Evolutionary conservation across 2,329 filamentous ascomycete genomes (phyloP), one percentile per base, ranked within the genome.

Genomic region (Cytospora chrysosperma): DNA sequence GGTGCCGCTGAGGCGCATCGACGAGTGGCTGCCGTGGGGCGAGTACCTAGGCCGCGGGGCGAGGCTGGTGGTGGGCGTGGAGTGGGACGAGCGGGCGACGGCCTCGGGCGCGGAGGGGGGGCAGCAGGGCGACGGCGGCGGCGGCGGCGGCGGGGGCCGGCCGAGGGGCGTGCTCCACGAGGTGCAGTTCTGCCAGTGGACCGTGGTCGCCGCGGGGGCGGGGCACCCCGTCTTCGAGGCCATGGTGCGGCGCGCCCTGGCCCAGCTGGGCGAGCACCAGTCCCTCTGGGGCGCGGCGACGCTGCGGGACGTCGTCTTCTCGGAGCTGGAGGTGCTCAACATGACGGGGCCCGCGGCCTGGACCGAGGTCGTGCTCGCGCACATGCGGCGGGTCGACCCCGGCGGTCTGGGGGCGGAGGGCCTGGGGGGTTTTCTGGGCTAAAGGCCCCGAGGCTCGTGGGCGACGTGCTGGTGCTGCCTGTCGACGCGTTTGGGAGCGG

Each of bases 321-420:
- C 59, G 71, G 52, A 56, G 30, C 30, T n/a, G 19, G 62, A 67
- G 15, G 61, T 67, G 5, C 24, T 68, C 12, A 59, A 61, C 30
- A 49, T 59, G 12, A 65, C 63, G 4, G 63, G 67, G 27, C 67
- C 65, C 54, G 95, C 94, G 26, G 91, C 87, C 54, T 95, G 83
- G 69, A 99, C 97, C 72, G 98, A 98, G 3, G 86, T 81, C 74
- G 93, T 96, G 80, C 89, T 96, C 76, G 98, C 95, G 83, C 98
- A 94, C 78, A 98, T 99, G 84, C 94, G 97, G 67, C 98, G 97
- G 94, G 98, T 98, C 67, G 43, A 24, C n/a, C n/a, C 9, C 3
- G 43, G 9, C 7, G 40, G n/a, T n/a, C n/a, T 47, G 40, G 2
- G 4, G 17, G n/a, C n/a, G 40, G 40, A n/a, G 40, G 9, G 19